Base-by-base conservation (phyloP, 345 rosid genomes). In the Camelina sativa region DNA sequence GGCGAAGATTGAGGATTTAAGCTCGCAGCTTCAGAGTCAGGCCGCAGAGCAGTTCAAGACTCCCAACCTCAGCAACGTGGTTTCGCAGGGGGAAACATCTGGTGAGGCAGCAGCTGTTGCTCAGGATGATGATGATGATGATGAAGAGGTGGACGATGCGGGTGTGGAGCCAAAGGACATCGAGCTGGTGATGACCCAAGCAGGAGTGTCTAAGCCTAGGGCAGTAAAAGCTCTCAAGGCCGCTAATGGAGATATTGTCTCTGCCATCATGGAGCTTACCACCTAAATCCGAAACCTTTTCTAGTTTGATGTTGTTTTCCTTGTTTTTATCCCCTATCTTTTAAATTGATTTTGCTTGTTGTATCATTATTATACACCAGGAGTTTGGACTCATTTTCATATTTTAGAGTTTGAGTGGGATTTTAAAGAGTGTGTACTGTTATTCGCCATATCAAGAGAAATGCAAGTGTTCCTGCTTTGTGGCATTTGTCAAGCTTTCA, bases 181-280 rank as follows among this genome's bases (percentile, higher is more conserved):
- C 8, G 96, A 90, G 74, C 74, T 92, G 80, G 97, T 92, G 68
- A 88, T 92, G 93, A 92, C 96, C 30, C 97, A 92, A 84, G 97
- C 96, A 10, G 93, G 92, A 75, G 97, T 92, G 41, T 79, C 91
- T 1, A 85, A 84, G 80, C 60, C 86, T 28, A 90, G 74, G 77
- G 96, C 97, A 2, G 94, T 92, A 11, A 88, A 81, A 74, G 87
- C 97, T 28, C 90, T 92, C 72, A 92, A 92, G 83, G 83, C 86
- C 12, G 82, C 88, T 2, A 70, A 85, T 65, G 97, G 96, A 2
- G 96, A 92, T 80, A 92, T 92, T 15, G 96, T 92, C 61, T 57
- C 88, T 62, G 97, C 97, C 67, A 92, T 92, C 55, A 89, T 92
- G 97, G 96, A 92, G 76, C 97, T 92, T 47, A 92, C 97, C 56